These are phyloP conservation scores for Lactarius sp. DNA, from an alignment of 768 basidiomycete species.

Conservation along the genomic window DNA sequence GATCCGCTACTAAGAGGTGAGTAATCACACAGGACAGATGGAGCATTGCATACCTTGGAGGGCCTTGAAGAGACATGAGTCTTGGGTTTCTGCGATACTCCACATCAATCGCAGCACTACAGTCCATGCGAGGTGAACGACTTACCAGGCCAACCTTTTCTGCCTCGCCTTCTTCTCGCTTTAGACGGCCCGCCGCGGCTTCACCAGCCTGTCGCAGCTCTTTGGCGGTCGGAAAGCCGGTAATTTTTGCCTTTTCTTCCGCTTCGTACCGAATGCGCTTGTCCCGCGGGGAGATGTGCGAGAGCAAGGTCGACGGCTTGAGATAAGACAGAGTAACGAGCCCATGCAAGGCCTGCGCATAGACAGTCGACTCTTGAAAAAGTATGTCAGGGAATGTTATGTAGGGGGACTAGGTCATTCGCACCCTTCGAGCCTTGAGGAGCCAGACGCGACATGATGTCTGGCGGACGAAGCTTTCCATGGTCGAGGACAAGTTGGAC, in stretches of 20 bases:
- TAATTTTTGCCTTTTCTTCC: constrained; percentile 69
- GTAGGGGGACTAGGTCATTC: background rate
- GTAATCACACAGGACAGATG: background rate
- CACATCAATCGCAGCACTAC: constrained; percentile 10
- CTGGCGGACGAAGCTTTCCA: constrained; percentile 76
- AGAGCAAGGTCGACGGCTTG: constrained; percentile 71
- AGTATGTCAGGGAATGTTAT: constrained; percentile 20
- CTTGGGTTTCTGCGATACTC: constrained; percentile 50
- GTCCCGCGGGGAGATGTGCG: constrained; percentile 76
- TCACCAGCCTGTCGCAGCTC: constrained; percentile 71
- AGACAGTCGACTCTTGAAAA: constrained; percentile 37
- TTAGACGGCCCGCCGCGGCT: constrained; percentile 55
- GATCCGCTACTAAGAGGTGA: constrained; percentile 34
- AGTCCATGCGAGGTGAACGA: constrained; percentile 2
- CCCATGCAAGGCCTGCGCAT: constrained; percentile 59
- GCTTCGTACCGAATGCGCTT: constrained; percentile 75
- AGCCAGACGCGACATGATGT: constrained; percentile 54
- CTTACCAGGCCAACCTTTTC: constrained; percentile 70
- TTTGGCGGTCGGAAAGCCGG: constrained; percentile 75
- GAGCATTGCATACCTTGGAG: constrained; percentile 45
- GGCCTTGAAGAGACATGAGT: constrained; percentile 45
- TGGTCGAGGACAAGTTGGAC: constrained; percentile 74
- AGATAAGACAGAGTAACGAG: constrained; percentile 72
- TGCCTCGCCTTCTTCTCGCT: constrained; percentile 66
- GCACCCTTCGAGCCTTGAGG: constrained; percentile 56